These are phyloP conservation scores for Cytospora mali DNA, from an alignment of 2,329 filamentous ascomycete genomes.

Conservation along the genomic window DNA sequence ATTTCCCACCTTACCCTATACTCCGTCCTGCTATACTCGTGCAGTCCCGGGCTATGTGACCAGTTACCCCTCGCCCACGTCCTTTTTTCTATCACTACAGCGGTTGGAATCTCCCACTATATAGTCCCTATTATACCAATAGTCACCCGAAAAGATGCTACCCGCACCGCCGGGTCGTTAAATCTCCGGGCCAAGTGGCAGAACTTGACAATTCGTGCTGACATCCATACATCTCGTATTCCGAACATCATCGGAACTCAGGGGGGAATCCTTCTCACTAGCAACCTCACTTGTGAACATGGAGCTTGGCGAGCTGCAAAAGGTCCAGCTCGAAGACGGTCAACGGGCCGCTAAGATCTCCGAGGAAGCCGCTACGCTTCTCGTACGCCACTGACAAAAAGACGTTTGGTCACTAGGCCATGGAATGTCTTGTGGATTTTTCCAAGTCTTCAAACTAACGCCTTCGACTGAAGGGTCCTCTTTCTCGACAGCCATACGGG, in stretches of 20 bases:
- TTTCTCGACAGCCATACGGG: background rate
- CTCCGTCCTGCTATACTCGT: too few relatives aligned
- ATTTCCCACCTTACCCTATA: too few relatives aligned
- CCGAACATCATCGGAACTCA: constrained; percentile 30
- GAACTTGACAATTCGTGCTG: constrained; percentile 30
- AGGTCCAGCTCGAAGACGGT: constrained; percentile 33
- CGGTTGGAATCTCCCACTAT: too few relatives aligned
- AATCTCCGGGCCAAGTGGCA: constrained; percentile 19
- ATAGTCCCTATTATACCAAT: too few relatives aligned
- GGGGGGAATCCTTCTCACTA: constrained; percentile 35
- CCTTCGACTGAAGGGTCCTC: background rate
- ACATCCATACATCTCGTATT: constrained; percentile 43
- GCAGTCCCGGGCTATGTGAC: too few relatives aligned
- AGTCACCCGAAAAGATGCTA: too few relatives aligned
- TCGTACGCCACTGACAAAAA: constrained; percentile 12
- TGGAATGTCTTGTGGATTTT: background rate
- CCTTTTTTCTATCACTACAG: too few relatives aligned
- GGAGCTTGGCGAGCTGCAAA: constrained; percentile 44
- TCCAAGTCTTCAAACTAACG: background rate
- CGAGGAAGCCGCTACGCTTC: constrained; percentile 24
- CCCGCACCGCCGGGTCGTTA: constrained; percentile 19
- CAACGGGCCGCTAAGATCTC: constrained; percentile 30
- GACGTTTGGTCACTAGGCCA: background rate
- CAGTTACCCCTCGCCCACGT: too few relatives aligned
- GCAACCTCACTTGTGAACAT: constrained; percentile 44